A percentile compares a stretch with the other conserved stretches of the same genome.
These are phyloP conservation scores for Phytophthora ramorum DNA, from an alignment of 352 stramenopile genomes.

Conservation along the genomic window DNA sequence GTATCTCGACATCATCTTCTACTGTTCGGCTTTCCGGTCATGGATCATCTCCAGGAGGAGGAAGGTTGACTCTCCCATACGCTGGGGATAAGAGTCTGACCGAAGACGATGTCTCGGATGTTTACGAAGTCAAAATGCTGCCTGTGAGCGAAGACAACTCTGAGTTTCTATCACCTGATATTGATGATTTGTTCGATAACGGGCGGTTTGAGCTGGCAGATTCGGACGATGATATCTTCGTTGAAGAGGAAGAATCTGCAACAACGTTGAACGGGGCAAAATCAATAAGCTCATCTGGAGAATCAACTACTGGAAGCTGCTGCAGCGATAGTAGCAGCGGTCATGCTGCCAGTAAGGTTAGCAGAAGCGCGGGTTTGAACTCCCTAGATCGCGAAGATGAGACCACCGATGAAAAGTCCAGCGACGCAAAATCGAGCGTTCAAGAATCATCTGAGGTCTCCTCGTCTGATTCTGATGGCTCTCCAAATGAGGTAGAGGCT, in stretches of 20 bases:
- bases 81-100: conserved; percentile 26
- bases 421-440: conserved; percentile 30
- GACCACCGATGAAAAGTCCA: conserved; percentile 40
- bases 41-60: conserved; percentile 7
- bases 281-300: conserved; percentile 47
- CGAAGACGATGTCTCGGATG: conserved; percentile 30
- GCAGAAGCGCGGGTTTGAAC: conserved; percentile 16
- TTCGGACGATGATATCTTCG: conserved; percentile 42
- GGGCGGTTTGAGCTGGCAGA: conserved; percentile 38
- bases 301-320: conserved; percentile 53
- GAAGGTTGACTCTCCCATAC: conserved; percentile 33
- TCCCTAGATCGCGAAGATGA: conserved; percentile 15
- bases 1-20: conserved; percentile 32
- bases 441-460: conserved; percentile 56
- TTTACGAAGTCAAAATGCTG: conserved; percentile 45
- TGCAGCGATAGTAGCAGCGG: conserved; percentile 36
- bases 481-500: conserved; percentile 62
- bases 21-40: conserved; percentile 26
- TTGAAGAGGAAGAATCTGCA: conserved; percentile 34
- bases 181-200: conserved; percentile 30
- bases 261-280: conserved; percentile 35
- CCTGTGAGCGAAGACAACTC: conserved; percentile 19
- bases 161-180: conserved; percentile 24
- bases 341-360: conserved; percentile 20
- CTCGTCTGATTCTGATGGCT: conserved; percentile 48